These are phyloP conservation scores for Phylloporus rhodoxanthus DNA, from an alignment of 768 basidiomycete genomes.

Conservation along the genomic window DNA sequence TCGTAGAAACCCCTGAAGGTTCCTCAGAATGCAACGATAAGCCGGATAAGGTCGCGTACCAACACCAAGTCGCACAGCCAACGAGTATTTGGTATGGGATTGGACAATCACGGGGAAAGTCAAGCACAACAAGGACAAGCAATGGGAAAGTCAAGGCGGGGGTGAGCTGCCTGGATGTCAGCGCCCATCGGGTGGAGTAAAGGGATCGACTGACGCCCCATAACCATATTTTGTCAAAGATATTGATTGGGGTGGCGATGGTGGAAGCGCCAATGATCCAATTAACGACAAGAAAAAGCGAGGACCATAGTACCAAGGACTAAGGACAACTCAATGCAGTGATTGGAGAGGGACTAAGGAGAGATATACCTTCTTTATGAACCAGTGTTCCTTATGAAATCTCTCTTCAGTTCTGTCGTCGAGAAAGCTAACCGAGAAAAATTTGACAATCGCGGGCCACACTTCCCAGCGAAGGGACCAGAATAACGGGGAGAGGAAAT, in stretches of 20 bases:
- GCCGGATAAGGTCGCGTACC: conserved; percentile 34
- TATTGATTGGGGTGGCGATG: conserved; percentile 37
- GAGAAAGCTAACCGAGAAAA: conserved; percentile 57
- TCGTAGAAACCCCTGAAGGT: conserved; percentile 52
- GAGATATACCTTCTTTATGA: conserved; percentile 46
- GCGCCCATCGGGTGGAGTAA: not conserved
- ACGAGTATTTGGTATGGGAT: conserved; percentile 59
- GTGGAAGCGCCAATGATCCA: conserved; percentile 61
- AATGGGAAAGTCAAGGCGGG: conserved; percentile 59
- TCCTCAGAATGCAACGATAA: conserved; percentile 9
- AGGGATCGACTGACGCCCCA: conserved; percentile 41
- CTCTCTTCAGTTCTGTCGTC: conserved; percentile 51
- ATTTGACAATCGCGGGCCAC: conserved; percentile 49
- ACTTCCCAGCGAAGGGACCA: conserved; percentile 51
- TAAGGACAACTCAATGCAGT: conserved; percentile 14
- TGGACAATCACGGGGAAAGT: conserved; percentile 62
- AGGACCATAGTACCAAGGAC: conserved; percentile 57
- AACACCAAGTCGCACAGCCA: conserved; percentile 55
- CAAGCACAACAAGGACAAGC: conserved; percentile 58
- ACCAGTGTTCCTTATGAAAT: conserved; percentile 66
- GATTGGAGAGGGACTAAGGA: not conserved
- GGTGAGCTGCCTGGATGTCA: conserved; percentile 37
- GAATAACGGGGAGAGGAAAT: conserved; percentile 28
- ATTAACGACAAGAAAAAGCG: conserved; percentile 58
- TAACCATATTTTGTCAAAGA: conserved; percentile 57